These are phyloP conservation scores for Oemleria cerasiformis DNA, from an alignment of 306 rosid genomes.

Conservation along the genomic window DNA sequence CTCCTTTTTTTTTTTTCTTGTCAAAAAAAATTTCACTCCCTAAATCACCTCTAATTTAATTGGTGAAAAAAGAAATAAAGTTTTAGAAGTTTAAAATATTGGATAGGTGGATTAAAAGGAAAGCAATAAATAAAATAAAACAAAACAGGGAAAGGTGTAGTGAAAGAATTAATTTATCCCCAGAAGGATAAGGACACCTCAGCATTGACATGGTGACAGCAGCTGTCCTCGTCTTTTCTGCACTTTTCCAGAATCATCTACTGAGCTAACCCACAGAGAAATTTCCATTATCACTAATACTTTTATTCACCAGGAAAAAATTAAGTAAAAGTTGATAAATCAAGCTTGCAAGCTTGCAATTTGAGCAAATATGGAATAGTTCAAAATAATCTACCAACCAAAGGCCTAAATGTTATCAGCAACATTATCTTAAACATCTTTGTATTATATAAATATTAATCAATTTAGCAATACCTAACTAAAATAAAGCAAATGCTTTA, in stretches of 20 bases:
- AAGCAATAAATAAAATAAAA: neutral
- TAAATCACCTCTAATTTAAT: too few species aligned
- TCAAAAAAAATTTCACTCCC: too few species aligned
- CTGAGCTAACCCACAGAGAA: neutral
- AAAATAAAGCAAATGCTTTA: neutral
- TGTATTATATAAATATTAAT: neutral
- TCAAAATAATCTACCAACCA: constrained; percentile 3
- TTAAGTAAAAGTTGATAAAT: neutral
- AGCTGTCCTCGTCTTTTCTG: neutral
- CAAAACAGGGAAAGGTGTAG: neutral
- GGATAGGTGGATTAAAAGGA: constrained; percentile 12
- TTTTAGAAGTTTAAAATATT: neutral
- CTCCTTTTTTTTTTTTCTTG: too few species aligned
- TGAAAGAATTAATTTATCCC: neutral
- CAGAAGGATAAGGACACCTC: constrained; percentile 11
- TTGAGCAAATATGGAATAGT: neutral
- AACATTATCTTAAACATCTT: too few species aligned
- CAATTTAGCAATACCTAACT: neutral
- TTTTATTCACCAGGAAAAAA: neutral
- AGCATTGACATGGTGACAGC: constrained; percentile 2
- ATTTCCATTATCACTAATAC: neutral
- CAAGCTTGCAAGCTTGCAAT: neutral
- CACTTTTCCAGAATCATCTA: constrained; percentile 22
- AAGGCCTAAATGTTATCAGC: neutral
- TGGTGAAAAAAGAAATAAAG: too few species aligned